Evolutionary conservation across 352 stramenopile species (phyloP).

Genomic region (Phytophthora syringae): DNA sequence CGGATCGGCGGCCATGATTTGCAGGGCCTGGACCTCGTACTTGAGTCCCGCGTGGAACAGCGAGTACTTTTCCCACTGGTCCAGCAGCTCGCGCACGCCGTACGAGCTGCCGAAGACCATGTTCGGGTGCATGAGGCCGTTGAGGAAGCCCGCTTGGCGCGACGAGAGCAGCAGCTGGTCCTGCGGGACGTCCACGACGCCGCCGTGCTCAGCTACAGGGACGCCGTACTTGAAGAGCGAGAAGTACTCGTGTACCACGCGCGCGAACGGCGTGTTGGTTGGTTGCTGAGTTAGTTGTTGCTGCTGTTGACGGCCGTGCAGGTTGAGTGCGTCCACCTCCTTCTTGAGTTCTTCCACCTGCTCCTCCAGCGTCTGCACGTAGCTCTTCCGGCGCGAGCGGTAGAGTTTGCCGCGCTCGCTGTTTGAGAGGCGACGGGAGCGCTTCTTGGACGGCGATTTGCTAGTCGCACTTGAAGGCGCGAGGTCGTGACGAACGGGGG

Average conservation of each 20-base stretch:
- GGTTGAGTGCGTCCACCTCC: constrained; percentile 47
- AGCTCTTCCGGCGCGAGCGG: constrained; percentile 55
- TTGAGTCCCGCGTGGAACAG: constrained; percentile 58
- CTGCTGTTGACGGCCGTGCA: constrained; percentile 17
- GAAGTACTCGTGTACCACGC: constrained; percentile 68
- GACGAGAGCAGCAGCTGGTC: constrained; percentile 39
- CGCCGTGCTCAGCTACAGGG: constrained; percentile 31
- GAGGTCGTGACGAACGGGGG: constrained; percentile 15
- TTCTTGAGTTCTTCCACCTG: constrained; percentile 59
- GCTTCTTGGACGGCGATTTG: constrained; percentile 41
- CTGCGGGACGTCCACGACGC: constrained; percentile 8
- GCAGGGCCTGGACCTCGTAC: constrained; percentile 51
- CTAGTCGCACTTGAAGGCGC: constrained; percentile 6
- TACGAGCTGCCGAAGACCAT: constrained; percentile 60
- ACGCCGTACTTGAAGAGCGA: constrained; percentile 66
- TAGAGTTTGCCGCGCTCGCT: constrained; percentile 73
- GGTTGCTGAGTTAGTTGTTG: constrained; percentile 28
- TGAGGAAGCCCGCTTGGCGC: constrained; percentile 38
- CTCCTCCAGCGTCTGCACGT: constrained; percentile 46
- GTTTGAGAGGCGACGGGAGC: constrained; percentile 56
- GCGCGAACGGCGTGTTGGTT: constrained; percentile 36
- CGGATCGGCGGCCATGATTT: constrained; percentile 46
- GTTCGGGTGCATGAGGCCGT: constrained; percentile 53
- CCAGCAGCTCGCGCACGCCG: constrained; percentile 50
- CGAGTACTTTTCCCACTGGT: constrained; percentile 76